A percentile compares a stretch with the other conserved stretches of the same genome.
phyloP scores from a whole-genome alignment of 2,329 filamentous ascomycete genomes.

The Ophiostoma himal-ulmi region DNA sequence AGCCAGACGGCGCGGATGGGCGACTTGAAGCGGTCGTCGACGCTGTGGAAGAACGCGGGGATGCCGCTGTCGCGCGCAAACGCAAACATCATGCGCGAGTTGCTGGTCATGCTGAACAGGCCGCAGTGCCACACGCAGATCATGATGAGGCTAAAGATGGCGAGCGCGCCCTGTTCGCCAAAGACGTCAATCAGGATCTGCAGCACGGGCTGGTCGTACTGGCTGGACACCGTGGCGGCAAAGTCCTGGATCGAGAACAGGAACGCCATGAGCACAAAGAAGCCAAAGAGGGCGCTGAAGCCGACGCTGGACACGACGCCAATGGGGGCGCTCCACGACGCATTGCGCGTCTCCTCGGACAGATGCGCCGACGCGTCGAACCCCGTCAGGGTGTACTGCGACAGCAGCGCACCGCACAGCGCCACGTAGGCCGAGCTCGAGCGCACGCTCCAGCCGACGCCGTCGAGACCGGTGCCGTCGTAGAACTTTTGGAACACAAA shows the following conservation, averaged over 20 bases:
- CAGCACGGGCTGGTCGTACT: slow-evolving; percentile 48
- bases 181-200: slow-evolving; percentile 55
- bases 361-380: slow-evolving; percentile 54
- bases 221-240: slow-evolving; percentile 40
- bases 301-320: slow-evolving; percentile 53
- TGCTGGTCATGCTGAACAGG: slow-evolving; percentile 52
- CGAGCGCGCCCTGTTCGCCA: slow-evolving; percentile 50
- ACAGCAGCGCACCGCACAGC: slow-evolving; percentile 48
- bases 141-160: slow-evolving; percentile 50
- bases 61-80: slow-evolving; percentile 53
- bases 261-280: slow-evolving; percentile 52
- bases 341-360: slow-evolving; percentile 52
- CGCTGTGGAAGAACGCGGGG: slow-evolving; percentile 48
- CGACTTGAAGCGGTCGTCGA: slow-evolving; percentile 44
- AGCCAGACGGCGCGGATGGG: slow-evolving; percentile 53
- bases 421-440: slow-evolving; percentile 51
- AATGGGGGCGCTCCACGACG: slow-evolving; percentile 52
- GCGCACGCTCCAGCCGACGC: slow-evolving; percentile 47
- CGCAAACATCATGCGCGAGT: slow-evolving; percentile 56
- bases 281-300: slow-evolving; percentile 52
- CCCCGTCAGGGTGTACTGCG: slow-evolving; percentile 44
- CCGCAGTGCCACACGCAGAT: slow-evolving; percentile 58
- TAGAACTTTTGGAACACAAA: slow-evolving; percentile 52
- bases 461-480: slow-evolving; percentile 45
- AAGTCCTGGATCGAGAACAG: slow-evolving; percentile 57